These are phyloP conservation scores for Fomitopsis serialis DNA, from an alignment of 768 basidiomycete genomes.

Conservation along the genomic window DNA sequence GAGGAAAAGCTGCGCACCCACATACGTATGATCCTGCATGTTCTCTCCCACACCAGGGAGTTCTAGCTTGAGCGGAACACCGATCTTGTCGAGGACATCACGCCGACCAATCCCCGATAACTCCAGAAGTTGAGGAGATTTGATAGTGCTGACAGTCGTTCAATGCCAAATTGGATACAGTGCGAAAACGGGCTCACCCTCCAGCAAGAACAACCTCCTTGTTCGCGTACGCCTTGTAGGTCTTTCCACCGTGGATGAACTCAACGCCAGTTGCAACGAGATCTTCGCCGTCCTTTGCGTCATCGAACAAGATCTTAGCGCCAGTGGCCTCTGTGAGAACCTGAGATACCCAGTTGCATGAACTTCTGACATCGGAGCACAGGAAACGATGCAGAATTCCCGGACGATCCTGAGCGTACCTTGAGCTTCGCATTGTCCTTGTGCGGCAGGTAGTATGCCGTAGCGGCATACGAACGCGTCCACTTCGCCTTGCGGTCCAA, in stretches of 20 bases:
- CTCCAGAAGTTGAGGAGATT: conserved; percentile 43
- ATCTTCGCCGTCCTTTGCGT: neutral
- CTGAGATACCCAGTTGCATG: conserved; percentile 10
- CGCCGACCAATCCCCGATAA: conserved; percentile 42
- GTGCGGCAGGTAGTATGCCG: neutral
- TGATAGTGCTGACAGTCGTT: conserved; percentile 22
- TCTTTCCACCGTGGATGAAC: conserved; percentile 24
- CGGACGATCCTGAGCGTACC: neutral
- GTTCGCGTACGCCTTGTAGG: conserved; percentile 27
- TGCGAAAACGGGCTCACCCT: conserved; percentile 17
- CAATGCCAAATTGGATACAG: neutral
- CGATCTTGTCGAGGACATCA: conserved; percentile 25
- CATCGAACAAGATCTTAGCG: conserved; percentile 7
- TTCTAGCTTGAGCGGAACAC: conserved; percentile 31
- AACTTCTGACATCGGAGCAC: neutral
- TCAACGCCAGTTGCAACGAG: conserved; percentile 31
- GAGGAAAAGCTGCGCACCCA: neutral
- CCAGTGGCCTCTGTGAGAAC: conserved; percentile 23
- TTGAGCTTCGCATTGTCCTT: neutral
- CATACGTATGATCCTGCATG: conserved; percentile 36
- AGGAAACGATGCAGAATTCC: neutral
- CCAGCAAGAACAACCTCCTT: conserved; percentile 39
- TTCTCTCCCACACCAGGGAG: conserved; percentile 46
- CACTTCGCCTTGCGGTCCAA: conserved; percentile 14
- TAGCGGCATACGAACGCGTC: conserved; percentile 21